Evolutionary conservation across 2,329 filamentous ascomycete species (phyloP), one percentile per base, ranked within the genome.

Genomic region (Alternaria sp.): DNA sequence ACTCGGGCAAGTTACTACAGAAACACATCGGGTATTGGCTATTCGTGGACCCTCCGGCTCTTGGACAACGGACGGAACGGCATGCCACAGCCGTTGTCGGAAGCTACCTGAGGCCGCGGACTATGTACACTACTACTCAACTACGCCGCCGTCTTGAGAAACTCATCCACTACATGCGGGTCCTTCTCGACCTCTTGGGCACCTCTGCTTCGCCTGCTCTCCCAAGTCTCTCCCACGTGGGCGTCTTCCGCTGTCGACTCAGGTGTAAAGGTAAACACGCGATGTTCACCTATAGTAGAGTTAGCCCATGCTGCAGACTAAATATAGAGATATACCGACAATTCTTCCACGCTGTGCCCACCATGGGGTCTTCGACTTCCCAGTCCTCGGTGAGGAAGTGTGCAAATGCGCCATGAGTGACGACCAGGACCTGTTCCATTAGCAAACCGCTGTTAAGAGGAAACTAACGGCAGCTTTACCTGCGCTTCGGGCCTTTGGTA

Each of bases 331-430:
- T 25, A 4, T 15, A 70, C 69, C 9, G 57, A 72, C 78, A 79
- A 54, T 80, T 79, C 11, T 69, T 58, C 61, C 74, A 80, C 23
- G 76, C 73, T 12, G 71, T 77, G 30, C 71, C 66, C 2, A 64
- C 70, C 73, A 77, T 74, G 1, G 74, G 71, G 50, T 77, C 71
- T 12, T 62, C 68, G 12, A 74, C 74, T 44, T 75, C 67, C 88
- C 90, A 96, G 73, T 97, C 93, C 69, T 93, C 88, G 0, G 92
- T 96, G 66, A 97, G 82, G 73, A 93, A 96, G 78, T 97, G 93
- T 72, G 97, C 77, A 70, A 94, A 91, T 1, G 91, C 92, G 2
- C 93, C 93, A 73, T 97, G 93, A 4, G 92, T 91, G 8, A 96
- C 92, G 2, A 93, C 85, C 0, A 90, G 88, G 26, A 97, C 87